Percentiles rank a stretch among this genome's conserved stretches.
Evolutionary conservation across 768 basidiomycete genomes (phyloP).

Genomic region (Lactifluus hygrophoroides): DNA sequence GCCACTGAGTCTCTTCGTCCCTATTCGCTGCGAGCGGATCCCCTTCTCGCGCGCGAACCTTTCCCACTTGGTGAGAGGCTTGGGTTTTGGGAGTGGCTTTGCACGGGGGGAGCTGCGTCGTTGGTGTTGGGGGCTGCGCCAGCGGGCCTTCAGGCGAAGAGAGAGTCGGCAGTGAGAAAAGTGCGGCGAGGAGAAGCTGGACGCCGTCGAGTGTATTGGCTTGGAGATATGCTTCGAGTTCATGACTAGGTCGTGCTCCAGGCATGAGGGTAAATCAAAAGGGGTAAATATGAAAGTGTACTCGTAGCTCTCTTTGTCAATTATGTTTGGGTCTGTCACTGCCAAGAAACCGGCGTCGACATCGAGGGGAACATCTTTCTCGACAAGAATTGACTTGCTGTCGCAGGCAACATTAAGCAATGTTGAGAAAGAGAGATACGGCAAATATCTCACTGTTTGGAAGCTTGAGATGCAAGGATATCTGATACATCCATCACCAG

Average conservation of each 20-base stretch:
- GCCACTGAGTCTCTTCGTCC: constrained; percentile 80
- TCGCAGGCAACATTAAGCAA: neutral
- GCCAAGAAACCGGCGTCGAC: constrained; percentile 78
- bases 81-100: constrained; percentile 89
- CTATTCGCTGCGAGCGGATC: constrained; percentile 81
- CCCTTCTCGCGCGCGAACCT: constrained; percentile 91
- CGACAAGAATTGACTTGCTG: constrained; percentile 61
- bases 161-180: constrained; percentile 76
- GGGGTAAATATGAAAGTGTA: constrained; percentile 30
- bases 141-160: constrained; percentile 75
- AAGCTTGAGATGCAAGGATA: constrained; percentile 17
- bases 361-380: constrained; percentile 72
- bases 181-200: constrained; percentile 68
- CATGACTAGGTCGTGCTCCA: constrained; percentile 38
- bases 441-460: constrained; percentile 14
- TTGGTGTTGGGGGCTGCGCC: constrained; percentile 70
- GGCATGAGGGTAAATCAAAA: neutral
- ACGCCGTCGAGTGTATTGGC: constrained; percentile 71
- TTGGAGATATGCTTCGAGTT: constrained; percentile 76
- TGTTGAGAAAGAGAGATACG: too few relatives aligned
- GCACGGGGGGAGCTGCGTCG: constrained; percentile 75
- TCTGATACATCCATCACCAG: constrained; percentile 20
- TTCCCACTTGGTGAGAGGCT: constrained; percentile 95
- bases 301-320: constrained; percentile 81
- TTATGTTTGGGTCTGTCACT: constrained; percentile 80